Evolutionary conservation across 108 stramenopile genomes (phyloP), one percentile per base, ranked within the genome.

Genomic region (Discostella pseudostelligera): DNA sequence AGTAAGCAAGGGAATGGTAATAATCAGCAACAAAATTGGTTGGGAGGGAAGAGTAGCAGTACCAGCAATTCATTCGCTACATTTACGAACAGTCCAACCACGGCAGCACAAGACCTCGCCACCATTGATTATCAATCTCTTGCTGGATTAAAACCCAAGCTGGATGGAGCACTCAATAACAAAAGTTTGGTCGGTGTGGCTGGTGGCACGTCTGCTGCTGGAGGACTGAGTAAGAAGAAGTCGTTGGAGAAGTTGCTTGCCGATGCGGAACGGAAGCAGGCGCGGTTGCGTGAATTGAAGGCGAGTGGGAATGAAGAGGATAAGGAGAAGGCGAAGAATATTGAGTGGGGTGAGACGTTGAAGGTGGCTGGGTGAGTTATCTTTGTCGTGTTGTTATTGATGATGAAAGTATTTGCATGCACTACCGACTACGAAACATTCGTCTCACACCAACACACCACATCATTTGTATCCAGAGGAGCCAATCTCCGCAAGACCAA

Each of bases 221-320:
- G 26, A 1, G 35, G 19, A 8, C 57, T 77, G 63, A 78, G 68
- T 45, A 92, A 88, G 70, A 82, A 81, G 55, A 90, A 91, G 78
- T 90, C 83, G 40, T 69, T 95, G 59, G 84, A 92, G 59, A 86
- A 80, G 59, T 63, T 95, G 59, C 69, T 95, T 36, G 86, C 82
- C 24, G 89, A 95, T 79, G 94, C 94, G 8, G 89, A 95, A 68
- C 72, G 58, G 56, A 95, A 95, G 69, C 84, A 81, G 42, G 62
- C 79, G 39, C 70, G 86, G 11, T 60, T 92, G 62, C 74, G 86
- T 62, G 84, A 90, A 56, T 68, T 95, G 14, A 89, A 91, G 66
- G 58, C 70, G 39, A 75, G 84, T 43, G 45, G 50, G 11, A 51
- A 55, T 12, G 81, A 72, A 24, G 87, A 84, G 43, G 90, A 88